Percentiles rank a stretch among this genome's conserved stretches.
phyloP scores from a whole-genome alignment of 257 asterid genomes.

The Anisodus tanguticus region DNA sequence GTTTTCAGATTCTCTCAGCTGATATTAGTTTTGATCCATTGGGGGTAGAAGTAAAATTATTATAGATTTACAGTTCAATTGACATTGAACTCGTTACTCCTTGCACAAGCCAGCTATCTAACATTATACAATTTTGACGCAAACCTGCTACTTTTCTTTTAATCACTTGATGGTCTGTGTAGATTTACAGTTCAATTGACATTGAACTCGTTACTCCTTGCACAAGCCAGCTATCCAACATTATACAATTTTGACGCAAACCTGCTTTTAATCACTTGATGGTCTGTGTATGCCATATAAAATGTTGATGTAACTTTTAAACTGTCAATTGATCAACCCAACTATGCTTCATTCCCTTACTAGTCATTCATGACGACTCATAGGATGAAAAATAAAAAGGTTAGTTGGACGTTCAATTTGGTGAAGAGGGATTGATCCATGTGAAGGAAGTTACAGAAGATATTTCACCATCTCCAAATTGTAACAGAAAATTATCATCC shows the following conservation, averaged over 20 bases:
- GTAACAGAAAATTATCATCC: neutral
- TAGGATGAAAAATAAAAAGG: neutral
- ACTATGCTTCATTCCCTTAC: neutral
- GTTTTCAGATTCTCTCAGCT: neutral
- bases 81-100: slow-evolving; percentile 21
- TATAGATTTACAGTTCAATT: neutral
- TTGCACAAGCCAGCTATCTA: neutral
- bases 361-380: neutral
- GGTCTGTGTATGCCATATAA: neutral
- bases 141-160: neutral
- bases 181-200: neutral
- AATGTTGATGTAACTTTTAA: slow-evolving; percentile 8
- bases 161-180: neutral
- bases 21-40: neutral
- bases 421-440: neutral
- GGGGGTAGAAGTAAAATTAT: neutral
- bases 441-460: neutral
- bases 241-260: neutral
- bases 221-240: neutral
- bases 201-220: slow-evolving; percentile 14
- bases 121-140: neutral
- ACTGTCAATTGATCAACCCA: neutral
- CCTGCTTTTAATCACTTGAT: neutral
- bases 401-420: neutral
- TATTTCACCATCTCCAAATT: neutral